A percentile compares a stretch with the other conserved stretches of the same genome.
phyloP scores from a whole-genome alignment of 2,329 filamentous ascomycete genomes.

The Pseudogymnoascus sp. region DNA sequence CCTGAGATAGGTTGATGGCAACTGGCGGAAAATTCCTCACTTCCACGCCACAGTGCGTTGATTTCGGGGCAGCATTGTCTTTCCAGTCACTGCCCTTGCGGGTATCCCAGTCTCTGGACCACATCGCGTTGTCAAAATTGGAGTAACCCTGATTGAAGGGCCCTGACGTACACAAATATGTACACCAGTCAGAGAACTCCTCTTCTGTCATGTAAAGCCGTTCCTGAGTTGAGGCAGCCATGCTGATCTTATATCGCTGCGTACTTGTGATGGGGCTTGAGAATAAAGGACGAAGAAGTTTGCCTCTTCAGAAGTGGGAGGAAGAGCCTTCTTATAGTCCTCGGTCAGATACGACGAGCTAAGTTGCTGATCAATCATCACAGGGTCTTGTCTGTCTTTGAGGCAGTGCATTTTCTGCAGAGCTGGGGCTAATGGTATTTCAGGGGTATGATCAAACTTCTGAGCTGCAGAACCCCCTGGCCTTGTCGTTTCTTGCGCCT shows the following conservation, averaged over 20 bases:
- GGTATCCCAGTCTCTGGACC: no score
- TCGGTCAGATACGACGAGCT: not conserved
- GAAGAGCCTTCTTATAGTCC: not conserved
- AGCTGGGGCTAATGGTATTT: not conserved
- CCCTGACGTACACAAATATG: no score
- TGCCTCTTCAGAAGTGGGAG: not conserved
- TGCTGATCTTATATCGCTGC: not conserved
- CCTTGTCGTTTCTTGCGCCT: not conserved
- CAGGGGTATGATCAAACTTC: not conserved
- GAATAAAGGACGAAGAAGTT: not conserved
- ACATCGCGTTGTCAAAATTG: no score
- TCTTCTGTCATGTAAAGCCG: not conserved
- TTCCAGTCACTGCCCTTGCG: no score
- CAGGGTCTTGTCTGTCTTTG: not conserved
- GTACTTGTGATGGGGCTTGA: not conserved
- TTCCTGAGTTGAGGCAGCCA: not conserved
- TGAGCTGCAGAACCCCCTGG: not conserved
- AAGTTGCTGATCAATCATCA: not conserved
- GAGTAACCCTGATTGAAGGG: no score
- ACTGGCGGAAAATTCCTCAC: not conserved
- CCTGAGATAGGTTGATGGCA: not conserved
- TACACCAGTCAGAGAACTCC: no score
- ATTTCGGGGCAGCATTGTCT: not conserved
- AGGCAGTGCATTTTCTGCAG: not conserved
- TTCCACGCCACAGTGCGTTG: not conserved